A percentile compares a stretch with the other conserved stretches of the same genome.
phyloP scores from a whole-genome alignment of 2,329 filamentous ascomycete genomes.

The Elsinoe necatrix region DNA sequence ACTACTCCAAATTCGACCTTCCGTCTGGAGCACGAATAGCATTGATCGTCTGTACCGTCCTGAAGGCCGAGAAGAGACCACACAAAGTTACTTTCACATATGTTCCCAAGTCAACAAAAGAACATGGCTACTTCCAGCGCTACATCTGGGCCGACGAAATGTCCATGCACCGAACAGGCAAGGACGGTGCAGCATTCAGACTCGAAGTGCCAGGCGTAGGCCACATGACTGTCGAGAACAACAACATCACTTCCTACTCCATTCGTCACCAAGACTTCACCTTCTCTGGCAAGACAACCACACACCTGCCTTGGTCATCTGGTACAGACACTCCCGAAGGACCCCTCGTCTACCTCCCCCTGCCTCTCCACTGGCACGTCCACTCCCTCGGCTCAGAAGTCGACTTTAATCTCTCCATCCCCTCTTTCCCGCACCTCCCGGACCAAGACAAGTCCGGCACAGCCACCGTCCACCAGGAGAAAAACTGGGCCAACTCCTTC shows the following conservation, averaged over 20 bases:
- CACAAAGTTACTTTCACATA: conserved; percentile 45
- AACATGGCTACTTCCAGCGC: conserved; percentile 31
- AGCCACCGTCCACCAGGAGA: conserved; percentile 41
- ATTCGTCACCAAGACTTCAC: conserved; percentile 30
- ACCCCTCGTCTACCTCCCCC: conserved; percentile 37
- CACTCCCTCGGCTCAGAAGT: conserved; percentile 38
- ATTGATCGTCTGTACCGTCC: conserved; percentile 40
- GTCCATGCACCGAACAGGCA: conserved; percentile 25
- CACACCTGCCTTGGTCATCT: conserved; percentile 33
- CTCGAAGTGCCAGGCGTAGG: conserved; percentile 35
- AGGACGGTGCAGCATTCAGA: conserved; percentile 31
- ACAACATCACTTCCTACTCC: conserved; percentile 33
- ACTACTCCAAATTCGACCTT: conserved; percentile 44
- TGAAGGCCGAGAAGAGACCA: conserved; percentile 31
- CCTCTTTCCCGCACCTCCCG: conserved; percentile 22
- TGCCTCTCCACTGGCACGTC: conserved; percentile 46
- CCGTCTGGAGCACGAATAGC: conserved; percentile 39
- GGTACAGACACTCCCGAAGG: conserved; percentile 37
- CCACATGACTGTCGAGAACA: conserved; percentile 29
- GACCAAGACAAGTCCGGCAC: conserved; percentile 26
- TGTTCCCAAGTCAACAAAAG: conserved; percentile 31
- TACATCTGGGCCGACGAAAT: conserved; percentile 38
- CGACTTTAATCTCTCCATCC: conserved; percentile 34
- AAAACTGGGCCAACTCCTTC: conserved; percentile 44
- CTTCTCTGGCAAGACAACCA: conserved; percentile 34